A percentile compares a stretch with the other conserved stretches of the same genome.
Conservation (phyloP, 352 stramenopile genomes). For the Pythium scleroteichum region DNA sequence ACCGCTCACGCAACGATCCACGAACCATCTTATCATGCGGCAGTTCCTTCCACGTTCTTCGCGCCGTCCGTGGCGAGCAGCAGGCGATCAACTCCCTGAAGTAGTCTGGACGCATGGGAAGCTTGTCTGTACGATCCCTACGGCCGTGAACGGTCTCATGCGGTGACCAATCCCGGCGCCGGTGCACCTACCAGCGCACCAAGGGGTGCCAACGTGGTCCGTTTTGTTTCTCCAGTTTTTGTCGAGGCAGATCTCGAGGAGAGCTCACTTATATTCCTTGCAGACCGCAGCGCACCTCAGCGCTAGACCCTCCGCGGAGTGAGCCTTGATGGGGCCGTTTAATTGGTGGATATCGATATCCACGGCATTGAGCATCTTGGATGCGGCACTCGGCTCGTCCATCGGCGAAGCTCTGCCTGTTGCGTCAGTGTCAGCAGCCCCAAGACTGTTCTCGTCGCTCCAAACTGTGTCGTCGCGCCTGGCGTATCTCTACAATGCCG, state of each 20-base stretch:
- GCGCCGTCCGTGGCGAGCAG: no score
- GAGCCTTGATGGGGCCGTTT: not conserved
- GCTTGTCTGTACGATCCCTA: not conserved
- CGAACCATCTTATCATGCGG: slow-evolving; percentile 12
- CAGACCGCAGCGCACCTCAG: no score
- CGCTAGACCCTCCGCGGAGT: no score
- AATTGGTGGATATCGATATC: not conserved
- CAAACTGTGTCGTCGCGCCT: slow-evolving; percentile 12
- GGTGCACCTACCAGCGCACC: not conserved
- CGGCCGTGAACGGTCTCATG: not conserved
- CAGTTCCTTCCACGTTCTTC: not conserved
- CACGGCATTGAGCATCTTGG: not conserved
- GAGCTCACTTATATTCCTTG: no score
- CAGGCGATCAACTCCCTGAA: no score
- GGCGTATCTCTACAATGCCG: slow-evolving; percentile 24
- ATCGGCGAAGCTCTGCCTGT: not conserved
- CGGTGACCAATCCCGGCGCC: not conserved
- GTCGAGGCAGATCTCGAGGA: not conserved
- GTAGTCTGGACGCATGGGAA: not conserved
- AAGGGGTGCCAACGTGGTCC: not conserved
- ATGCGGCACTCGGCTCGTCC: not conserved
- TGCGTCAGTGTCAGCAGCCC: not conserved
- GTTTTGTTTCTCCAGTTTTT: not conserved
- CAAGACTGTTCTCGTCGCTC: not conserved
- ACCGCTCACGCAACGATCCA: slow-evolving; percentile 19